Base-by-base conservation (phyloP, 148 eudicot genomes). In the Amaranthus palmeri region DNA sequence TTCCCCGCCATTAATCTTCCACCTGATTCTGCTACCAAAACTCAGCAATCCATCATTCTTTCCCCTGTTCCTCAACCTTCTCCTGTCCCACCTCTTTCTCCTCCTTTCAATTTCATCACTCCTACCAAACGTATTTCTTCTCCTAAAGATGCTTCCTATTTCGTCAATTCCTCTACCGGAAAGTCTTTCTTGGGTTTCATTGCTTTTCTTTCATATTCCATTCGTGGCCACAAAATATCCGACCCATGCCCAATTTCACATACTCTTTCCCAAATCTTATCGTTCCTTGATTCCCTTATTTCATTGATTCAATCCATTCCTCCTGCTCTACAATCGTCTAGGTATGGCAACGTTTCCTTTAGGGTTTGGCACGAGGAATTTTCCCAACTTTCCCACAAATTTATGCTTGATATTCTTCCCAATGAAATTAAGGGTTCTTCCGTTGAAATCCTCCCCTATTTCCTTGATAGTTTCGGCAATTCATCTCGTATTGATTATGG, bases 381-480 rank as follows among this genome's bases (percentile, higher is more conserved):
- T 87, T 42, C 79, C 25, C 72, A 78, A 0, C 40, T 62, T 42
- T 86, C 96, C 1, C 80, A 80, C 10, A 9, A 58, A 0, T 82
- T 88, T 14, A 85, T 89, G 88, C 61, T 67, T 10, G 61, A 51
- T 3, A 57, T 93, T 8, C 72, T 88, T 6, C 76, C 81, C 10
- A 36, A 59, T 6, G 80, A 80, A 6, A 74, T 90, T 14, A 54
- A n/a, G 14, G 74, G 65, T n/a, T 82, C 91, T 2, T 8, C 69
- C 0, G 65, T 85, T 18, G 98, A 93, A 76, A 72, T 93, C 17
- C 77, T 80, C 6, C 86, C 98, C 5, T 90, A 90, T 58, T 93
- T 91, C 66, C 68, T 81, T 5, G 96, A 93, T 73, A 86, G 96
- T 69, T 91, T 93, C 68, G 98, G 98, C 43, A 93, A 91, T 61